These are phyloP conservation scores for Crucihimalaya himalaica DNA, from an alignment of 345 rosid species.

Conservation along the genomic window DNA sequence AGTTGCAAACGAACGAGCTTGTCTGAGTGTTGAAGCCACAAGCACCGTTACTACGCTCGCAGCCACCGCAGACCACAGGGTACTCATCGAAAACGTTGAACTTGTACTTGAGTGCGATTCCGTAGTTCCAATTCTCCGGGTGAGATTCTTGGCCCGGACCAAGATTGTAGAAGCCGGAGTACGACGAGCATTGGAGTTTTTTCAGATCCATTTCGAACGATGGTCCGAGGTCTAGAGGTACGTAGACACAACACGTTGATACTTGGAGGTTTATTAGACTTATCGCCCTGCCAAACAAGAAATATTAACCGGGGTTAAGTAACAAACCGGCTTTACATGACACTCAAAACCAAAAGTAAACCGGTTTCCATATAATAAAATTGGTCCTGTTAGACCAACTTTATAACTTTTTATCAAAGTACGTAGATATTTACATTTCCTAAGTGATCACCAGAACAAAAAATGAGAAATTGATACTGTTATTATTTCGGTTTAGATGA, in stretches of 20 bases:
- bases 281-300: conserved; percentile 51
- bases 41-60: conserved; percentile 79
- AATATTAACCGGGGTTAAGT: conserved; percentile 26
- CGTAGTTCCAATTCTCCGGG: conserved; percentile 87
- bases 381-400: too few relatives aligned
- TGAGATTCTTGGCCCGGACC: conserved; percentile 65
- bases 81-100: conserved; percentile 75
- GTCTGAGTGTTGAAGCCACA: conserved; percentile 63
- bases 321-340: neutral
- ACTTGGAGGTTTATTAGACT: conserved; percentile 66
- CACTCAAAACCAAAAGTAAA: neutral
- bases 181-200: conserved; percentile 66
- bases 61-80: conserved; percentile 60
- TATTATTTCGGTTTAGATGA: neutral
- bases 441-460: neutral
- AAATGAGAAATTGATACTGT: neutral
- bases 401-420: too few relatives aligned
- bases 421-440: neutral
- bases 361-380: neutral
- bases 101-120: conserved; percentile 80
- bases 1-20: conserved; percentile 63
- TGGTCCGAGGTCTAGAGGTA: conserved; percentile 87
- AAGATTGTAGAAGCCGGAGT: conserved; percentile 81
- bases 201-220: conserved; percentile 72
- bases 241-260: conserved; percentile 89